phyloP scores from a whole-genome alignment of 768 basidiomycete genomes.

The Lactarius hengduanensis region DNA sequence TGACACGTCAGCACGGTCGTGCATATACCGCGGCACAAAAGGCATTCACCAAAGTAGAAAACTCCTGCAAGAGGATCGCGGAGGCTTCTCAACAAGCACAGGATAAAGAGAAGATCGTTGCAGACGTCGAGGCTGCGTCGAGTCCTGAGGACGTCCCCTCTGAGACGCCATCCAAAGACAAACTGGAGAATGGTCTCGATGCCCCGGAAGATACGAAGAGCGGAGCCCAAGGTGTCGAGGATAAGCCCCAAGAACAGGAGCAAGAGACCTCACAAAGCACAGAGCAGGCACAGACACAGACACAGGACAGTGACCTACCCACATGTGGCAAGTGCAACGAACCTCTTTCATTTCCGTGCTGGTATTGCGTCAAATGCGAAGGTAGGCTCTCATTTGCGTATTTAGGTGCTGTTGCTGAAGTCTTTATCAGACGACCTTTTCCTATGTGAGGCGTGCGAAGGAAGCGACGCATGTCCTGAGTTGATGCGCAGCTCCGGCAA shows the following conservation, averaged over 20 bases:
- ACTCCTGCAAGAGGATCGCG: neutral
- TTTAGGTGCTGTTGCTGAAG: neutral
- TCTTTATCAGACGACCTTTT: slow-evolving; percentile 8
- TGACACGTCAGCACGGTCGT: slow-evolving; percentile 10
- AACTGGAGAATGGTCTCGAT: neutral
- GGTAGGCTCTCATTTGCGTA: neutral
- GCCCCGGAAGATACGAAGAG: neutral
- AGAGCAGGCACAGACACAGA: slow-evolving; percentile 1
- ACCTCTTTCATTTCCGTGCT: slow-evolving; percentile 12
- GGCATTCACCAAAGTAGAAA: slow-evolving; percentile 7
- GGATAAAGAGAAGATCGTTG: neutral
- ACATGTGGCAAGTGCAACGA: slow-evolving; percentile 31
- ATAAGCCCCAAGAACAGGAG: neutral
- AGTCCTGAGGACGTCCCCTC: neutral
- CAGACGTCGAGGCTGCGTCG: neutral
- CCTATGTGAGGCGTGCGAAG: slow-evolving; percentile 29
- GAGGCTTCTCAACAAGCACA: neutral
- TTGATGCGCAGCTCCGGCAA: slow-evolving; percentile 8
- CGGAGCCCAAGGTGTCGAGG: neutral
- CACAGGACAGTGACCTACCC: slow-evolving; percentile 28
- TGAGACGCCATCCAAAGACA: neutral
- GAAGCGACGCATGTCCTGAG: neutral
- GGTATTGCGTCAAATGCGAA: slow-evolving; percentile 11
- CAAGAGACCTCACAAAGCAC: neutral
- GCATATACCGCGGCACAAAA: neutral